phyloP scores from a whole-genome alignment of 1,284 basidiomycete genomes.

The Rhodofomes roseus region DNA sequence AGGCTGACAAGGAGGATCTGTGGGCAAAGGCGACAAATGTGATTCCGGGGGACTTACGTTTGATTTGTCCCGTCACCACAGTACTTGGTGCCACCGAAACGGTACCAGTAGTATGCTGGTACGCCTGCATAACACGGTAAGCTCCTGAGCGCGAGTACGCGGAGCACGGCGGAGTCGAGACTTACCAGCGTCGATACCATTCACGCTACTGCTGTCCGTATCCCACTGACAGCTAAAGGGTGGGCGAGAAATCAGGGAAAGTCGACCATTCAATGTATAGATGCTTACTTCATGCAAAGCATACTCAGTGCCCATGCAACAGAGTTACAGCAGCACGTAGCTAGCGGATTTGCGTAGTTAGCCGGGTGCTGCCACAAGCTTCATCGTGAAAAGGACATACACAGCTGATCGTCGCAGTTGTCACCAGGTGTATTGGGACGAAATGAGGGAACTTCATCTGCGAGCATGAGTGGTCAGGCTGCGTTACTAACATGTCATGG shows the following conservation, averaged over 20 bases:
- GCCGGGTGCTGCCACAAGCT: too few relatives aligned
- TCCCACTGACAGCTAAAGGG: slow-evolving; percentile 14
- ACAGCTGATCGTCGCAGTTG: slow-evolving; percentile 16
- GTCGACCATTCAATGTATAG: not conserved
- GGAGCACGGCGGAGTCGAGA: not conserved
- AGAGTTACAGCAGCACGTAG: slow-evolving; percentile 17
- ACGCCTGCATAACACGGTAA: not conserved
- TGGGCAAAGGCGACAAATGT: too few relatives aligned
- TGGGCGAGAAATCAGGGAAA: too few relatives aligned
- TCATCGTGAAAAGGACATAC: slow-evolving; percentile 4
- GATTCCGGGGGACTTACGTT: not conserved
- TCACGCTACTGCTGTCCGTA: not conserved
- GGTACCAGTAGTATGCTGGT: slow-evolving; percentile 1
- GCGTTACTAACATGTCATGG: not conserved
- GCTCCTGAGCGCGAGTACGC: not conserved
- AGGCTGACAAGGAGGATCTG: not conserved
- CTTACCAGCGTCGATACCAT: slow-evolving; percentile 14
- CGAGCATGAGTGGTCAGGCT: not conserved
- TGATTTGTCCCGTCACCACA: slow-evolving; percentile 7
- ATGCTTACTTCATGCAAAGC: slow-evolving; percentile 17
- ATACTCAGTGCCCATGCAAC: slow-evolving; percentile 17
- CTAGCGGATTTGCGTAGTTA: not conserved
- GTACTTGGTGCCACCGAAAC: not conserved
- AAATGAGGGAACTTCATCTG: slow-evolving; percentile 15
- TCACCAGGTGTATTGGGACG: slow-evolving; percentile 10